Percentiles rank a stretch among this genome's conserved stretches.
Conservation (phyloP, 805 yeast species). For the Wickerhamiella nectarea region DNA sequence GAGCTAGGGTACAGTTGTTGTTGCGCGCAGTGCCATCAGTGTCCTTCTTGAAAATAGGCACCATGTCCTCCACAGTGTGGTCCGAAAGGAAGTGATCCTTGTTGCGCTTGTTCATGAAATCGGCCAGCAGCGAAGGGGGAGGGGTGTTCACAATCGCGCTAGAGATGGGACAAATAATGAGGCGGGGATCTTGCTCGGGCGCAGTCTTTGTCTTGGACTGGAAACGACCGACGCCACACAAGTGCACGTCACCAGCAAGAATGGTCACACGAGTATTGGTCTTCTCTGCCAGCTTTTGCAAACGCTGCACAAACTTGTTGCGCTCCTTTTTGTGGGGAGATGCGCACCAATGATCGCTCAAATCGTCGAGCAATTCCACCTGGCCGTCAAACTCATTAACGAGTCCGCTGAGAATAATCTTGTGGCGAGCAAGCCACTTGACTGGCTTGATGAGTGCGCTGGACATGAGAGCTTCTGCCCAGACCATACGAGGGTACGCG, state of each 20-base stretch:
- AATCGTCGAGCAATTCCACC: slow-evolving; percentile 80
- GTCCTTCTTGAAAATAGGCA: slow-evolving; percentile 54
- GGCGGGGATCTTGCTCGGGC: slow-evolving; percentile 60
- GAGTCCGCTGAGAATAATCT: slow-evolving; percentile 48
- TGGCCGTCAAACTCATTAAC: slow-evolving; percentile 89
- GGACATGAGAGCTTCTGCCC: slow-evolving; percentile 68
- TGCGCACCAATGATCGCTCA: slow-evolving; percentile 96
- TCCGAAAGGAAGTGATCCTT: slow-evolving; percentile 52
- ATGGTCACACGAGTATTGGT: slow-evolving; percentile 66
- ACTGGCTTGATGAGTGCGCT: slow-evolving; percentile 44
- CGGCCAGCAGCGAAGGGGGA: slow-evolving; percentile 80
- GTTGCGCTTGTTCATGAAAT: slow-evolving; percentile 52
- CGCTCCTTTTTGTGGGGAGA: slow-evolving; percentile 75
- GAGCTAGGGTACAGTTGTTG: slow-evolving; percentile 37
- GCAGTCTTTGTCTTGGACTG: slow-evolving; percentile 35
- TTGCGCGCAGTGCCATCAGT: slow-evolving; percentile 41
- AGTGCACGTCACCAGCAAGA: slow-evolving; percentile 86
- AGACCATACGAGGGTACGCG: slow-evolving; percentile 83
- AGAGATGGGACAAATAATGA: slow-evolving; percentile 70
- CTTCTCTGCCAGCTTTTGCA: slow-evolving; percentile 53
- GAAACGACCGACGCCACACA: slow-evolving; percentile 72
- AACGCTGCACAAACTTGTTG: slow-evolving; percentile 45
- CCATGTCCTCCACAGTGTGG: slow-evolving; percentile 63
- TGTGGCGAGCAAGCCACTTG: slow-evolving; percentile 33
- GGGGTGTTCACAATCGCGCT: slow-evolving; percentile 90